Evolutionary conservation across 768 basidiomycete genomes (phyloP).

Genomic region (Hebeloma cylindrosporum): DNA sequence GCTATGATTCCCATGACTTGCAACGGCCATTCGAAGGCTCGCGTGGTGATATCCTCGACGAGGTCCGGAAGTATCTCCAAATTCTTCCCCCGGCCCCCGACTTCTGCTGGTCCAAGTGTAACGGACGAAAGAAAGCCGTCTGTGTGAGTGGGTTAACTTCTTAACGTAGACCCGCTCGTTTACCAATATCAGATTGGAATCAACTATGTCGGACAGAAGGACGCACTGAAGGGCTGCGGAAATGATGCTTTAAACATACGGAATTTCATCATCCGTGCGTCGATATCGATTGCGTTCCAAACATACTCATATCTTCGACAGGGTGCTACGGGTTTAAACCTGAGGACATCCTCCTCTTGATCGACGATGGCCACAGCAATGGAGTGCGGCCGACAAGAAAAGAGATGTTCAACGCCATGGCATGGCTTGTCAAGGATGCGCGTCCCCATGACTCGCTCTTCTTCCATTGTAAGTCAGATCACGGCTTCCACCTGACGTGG

Average conservation of each 20-base stretch:
- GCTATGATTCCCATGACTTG: slow-evolving; percentile 2
- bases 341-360: slow-evolving; percentile 72
- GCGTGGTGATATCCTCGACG: slow-evolving; percentile 8
- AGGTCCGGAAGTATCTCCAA: slow-evolving; percentile 14
- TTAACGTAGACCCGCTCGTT: not conserved
- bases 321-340: slow-evolving; percentile 51
- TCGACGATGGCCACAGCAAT: slow-evolving; percentile 47
- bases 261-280: slow-evolving; percentile 61
- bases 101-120: slow-evolving; percentile 79
- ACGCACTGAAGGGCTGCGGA: slow-evolving; percentile 74
- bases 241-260: slow-evolving; percentile 77
- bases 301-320: slow-evolving; percentile 1
- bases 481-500: not conserved
- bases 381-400: slow-evolving; percentile 46
- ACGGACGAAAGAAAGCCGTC: slow-evolving; percentile 79
- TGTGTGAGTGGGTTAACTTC: slow-evolving; percentile 50
- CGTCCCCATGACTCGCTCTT: slow-evolving; percentile 72
- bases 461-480: slow-evolving; percentile 59
- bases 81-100: slow-evolving; percentile 14
- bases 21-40: slow-evolving; percentile 1
- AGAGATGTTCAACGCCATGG: slow-evolving; percentile 51
- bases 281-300: not conserved
- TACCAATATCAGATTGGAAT: slow-evolving; percentile 64
- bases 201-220: slow-evolving; percentile 66
- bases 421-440: slow-evolving; percentile 67